Evolutionary conservation across 352 stramenopile species (phyloP), one percentile per base, ranked within the genome.

Genomic region (Phytophthora nicotianae): DNA sequence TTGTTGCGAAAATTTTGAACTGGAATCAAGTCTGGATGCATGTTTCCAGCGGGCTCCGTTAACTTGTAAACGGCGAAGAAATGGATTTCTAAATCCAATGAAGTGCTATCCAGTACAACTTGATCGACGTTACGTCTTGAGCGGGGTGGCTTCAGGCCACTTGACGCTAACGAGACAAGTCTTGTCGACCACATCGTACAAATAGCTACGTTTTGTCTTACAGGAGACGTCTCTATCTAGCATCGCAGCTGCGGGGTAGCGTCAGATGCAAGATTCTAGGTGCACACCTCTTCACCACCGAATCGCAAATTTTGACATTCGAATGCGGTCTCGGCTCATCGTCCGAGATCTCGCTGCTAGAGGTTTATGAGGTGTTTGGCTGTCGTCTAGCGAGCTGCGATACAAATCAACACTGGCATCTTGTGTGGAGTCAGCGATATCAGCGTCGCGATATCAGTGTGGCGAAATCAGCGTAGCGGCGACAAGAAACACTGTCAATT

Each of bases 401-500:
- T 35, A 29, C 20, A 47, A 37, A 29, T 52, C 46, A 52, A 11
- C 26, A 26, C 46, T 1, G 17, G 17, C 26, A 35, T n/a, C 43
- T 3, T 35, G 29, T 13, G 29, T 35, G 29, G 29, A 35, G 29
- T 35, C 29, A 35, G 29, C 29, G 29, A 35, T 35, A 35, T 35
- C 29, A 35, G 29, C 29, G 29, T 35, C 9, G 29, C 29, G 9
- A 35, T 35, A 9, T 20, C 42, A 50, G 43, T n/a, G 42, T 49
- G 42, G 20, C 42, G 42, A 49, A 49, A 49, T 4, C 29, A 35
- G 29, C 29, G 29, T 35, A 50, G 33, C 43, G 26, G 23, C 43
- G 11, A 38, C 21, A 50, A 33, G 33, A 40, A 40, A 14, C 14
- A 14, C 29, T 35, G n/a, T 35, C 29, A 35, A 35, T 7, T 35